Base-by-base conservation (phyloP, 2,329 filamentous ascomycete species). In the Calonectria pteridis region DNA sequence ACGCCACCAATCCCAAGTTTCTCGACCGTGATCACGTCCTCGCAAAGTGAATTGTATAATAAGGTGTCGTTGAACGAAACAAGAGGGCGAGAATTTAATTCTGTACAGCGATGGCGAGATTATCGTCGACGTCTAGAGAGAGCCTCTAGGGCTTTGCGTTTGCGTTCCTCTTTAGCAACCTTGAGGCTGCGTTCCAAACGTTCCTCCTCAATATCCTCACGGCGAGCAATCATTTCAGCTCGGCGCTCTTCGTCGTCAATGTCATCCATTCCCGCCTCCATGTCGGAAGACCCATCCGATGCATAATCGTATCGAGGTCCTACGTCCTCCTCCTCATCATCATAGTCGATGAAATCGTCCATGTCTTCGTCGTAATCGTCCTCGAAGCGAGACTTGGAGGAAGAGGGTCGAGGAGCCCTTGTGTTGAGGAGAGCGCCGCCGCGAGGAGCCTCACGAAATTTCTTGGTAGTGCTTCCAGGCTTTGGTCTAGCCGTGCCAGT, bases 231-330 rank as follows among this genome's bases (percentile, higher is more conserved):
- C 35, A 86, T 84, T 73, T 93, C 89, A 2, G 94, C 93, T 64
- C 86, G 81, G 59, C 87, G 86, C 82, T 96, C 94, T 82, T 96
- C 94, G 43, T 89, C 86, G 74, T 95, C 93, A 67, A 96, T 90
- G 77, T 95, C 94, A 73, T 92, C 93, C 46, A 93, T 82, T 40
- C 93, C 93, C 2, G 93, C 94, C 82, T 95, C 94, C 93, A 95
- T 95, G 78, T 95, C 94, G 7, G 93, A 94, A 6, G 92, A 94
- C 7, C 82, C 91, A 69, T 93, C 93, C 0, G 91, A 92, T 3
- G 87, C 89, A 76, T 94, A 93, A 62, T 87, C 88, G 74, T 90
- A 88, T 7, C 85, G 84, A 37, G 84, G 85, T 16, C 76, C 82
- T 2, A 82, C 84, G 0, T 88, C 87, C 6, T 84, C 85, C 16